phyloP scores from a whole-genome alignment of 208 protist species.

The Trypanosoma melophagium region DNA sequence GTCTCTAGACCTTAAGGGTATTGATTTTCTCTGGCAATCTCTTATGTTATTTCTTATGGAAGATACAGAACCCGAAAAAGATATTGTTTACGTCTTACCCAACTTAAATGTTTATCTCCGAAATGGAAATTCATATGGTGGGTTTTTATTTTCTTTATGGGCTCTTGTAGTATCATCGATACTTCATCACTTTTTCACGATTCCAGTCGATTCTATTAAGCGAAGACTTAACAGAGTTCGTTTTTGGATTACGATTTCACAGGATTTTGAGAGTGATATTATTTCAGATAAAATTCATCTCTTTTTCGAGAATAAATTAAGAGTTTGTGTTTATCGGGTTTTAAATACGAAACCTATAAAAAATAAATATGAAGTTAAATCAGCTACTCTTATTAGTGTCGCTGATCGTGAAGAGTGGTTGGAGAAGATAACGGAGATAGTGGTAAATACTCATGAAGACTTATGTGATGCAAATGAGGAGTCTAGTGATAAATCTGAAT shows the following conservation, averaged over 20 bases:
- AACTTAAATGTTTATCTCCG: constrained; percentile 45
- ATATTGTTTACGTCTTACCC: constrained; percentile 28
- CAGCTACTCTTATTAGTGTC: background rate
- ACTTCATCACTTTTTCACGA: constrained; percentile 34
- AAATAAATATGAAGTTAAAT: background rate
- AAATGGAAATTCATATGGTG: constrained; percentile 28
- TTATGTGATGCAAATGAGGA: constrained; percentile 28
- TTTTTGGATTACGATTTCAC: constrained; percentile 37
- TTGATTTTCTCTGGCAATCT: constrained; percentile 32
- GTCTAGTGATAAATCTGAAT: background rate
- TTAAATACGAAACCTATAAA: background rate
- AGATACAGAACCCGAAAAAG: background rate
- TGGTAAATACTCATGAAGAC: constrained; percentile 30
- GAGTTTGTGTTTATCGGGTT: constrained; percentile 30
- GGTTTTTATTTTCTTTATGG: constrained; percentile 55
- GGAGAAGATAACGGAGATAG: constrained; percentile 24
- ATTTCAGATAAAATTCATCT: constrained; percentile 46
- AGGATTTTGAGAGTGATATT: constrained; percentile 20
- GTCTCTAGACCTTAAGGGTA: constrained; percentile 23
- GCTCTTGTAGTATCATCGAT: constrained; percentile 35
- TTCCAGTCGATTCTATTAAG: constrained; percentile 30
- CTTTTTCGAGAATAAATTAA: constrained; percentile 50
- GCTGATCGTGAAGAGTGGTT: constrained; percentile 23
- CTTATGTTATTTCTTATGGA: constrained; percentile 23
- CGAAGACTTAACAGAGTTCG: constrained; percentile 19